Conservation (phyloP, 345 rosid species). For the Brassica rapa region DNA sequence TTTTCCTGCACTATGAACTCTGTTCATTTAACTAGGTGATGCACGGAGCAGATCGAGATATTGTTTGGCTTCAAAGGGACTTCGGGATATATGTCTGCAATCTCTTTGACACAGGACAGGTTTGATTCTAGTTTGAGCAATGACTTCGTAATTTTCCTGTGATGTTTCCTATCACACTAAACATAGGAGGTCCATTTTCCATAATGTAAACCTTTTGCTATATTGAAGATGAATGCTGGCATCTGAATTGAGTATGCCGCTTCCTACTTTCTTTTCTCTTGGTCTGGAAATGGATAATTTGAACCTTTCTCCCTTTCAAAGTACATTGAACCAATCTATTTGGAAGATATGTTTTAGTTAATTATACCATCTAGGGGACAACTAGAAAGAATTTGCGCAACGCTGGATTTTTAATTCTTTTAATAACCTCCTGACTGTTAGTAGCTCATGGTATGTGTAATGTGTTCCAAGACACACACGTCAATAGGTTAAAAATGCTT, state of each 20-base stretch:
- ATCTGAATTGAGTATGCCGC: background rate
- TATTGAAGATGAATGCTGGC: slow-evolving; percentile 5
- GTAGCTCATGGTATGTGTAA: background rate
- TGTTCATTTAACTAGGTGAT: slow-evolving; percentile 61
- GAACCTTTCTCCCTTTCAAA: background rate
- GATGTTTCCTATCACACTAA: background rate
- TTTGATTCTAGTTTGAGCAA: slow-evolving; percentile 32
- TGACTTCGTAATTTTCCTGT: background rate
- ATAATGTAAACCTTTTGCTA: background rate
- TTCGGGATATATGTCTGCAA: slow-evolving; percentile 96
- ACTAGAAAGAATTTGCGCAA: background rate
- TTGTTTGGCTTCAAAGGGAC: slow-evolving; percentile 96
- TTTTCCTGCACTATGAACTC: slow-evolving; percentile 35
- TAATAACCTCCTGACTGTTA: background rate
- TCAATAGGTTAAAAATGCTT: background rate
- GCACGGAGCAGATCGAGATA: slow-evolving; percentile 99
- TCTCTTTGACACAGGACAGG: slow-evolving; percentile 99
- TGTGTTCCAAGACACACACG: slow-evolving; percentile 3
- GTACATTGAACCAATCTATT: background rate
- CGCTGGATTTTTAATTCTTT: background rate
- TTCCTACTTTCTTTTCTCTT: too few relatives aligned
- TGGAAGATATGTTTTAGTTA: slow-evolving; percentile 2
- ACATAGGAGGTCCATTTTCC: slow-evolving; percentile 4
- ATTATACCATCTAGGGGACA: slow-evolving; percentile 1
- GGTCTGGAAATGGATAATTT: too few relatives aligned